Evolutionary conservation across 306 rosid genomes (phyloP), one percentile per base, ranked within the genome.

Genomic region (Quercus ilex): DNA sequence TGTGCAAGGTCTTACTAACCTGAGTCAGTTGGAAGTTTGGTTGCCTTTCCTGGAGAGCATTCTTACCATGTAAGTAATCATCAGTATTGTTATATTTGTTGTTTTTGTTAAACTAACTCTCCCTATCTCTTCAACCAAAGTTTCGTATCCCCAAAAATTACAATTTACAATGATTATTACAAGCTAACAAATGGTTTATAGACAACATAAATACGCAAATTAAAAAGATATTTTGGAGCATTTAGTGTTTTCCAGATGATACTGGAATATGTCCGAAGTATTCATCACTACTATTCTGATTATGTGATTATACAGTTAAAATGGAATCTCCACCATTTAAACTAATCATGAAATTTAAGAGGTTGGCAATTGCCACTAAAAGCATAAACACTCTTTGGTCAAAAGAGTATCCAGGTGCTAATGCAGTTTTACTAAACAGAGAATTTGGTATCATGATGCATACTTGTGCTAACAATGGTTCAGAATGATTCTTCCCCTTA

Each of bases 41-140:
- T 85, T 95, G 81, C 99, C 99, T 68, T 95, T 91, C 90, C 90
- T 95, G 83, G 79, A 79, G 74, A 88, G 90, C 81, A 63, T 95
- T 85, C 88, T 95, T 15, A 86, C 93, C 83, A 85, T 88, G 99
- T 92, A 89, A 91, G 99, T 85, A 63, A 55, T 69, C 52, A 56
- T 81, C 65, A 60, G 25, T 21, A 58, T 58, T 14, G n/a, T 73
- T 64, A 56, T 55, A 79, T 78, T 9, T 41, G 31, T 55, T 21
- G 33, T 84, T 73, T 33, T 10, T 77, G 30, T 64, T 4, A 20
- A 65, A 52, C 58, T 52, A 5, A 30, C 18, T 52, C 79, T 62
- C 8, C 57, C 77, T 80, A 30, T 82, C 51, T 17, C 46, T 46
- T 72, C 57, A 23, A 75, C 19, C 74, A 71, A 21, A 72, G 70